Base-by-base conservation (phyloP, 108 stramenopile genomes). In the Mediolabrus comicus region DNA sequence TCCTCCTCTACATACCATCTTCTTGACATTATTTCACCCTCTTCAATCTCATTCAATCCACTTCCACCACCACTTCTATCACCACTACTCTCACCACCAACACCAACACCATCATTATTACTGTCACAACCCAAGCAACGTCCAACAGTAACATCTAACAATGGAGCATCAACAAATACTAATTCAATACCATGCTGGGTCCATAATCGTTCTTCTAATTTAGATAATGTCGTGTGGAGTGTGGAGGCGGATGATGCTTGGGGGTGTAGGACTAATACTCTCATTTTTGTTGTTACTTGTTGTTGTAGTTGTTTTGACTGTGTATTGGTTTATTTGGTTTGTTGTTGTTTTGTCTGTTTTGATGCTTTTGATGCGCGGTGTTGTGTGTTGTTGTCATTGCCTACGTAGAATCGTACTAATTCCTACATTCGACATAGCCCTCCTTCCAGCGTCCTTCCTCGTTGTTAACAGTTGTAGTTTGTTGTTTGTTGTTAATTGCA, bases 261-360 rank as follows among this genome's bases (percentile, higher is more conserved):
- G 39, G 92, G 83, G 66, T 88, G 90, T 2, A 95, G 83, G 28
- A n/a, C n/a, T n/a, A n/a, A n/a, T n/a, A 95, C 86, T 51, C 89
- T 81, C 62, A 94, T 83, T 53, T 12, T 75, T 31, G 25, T 64
- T 13, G n/a, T n/a, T n/a, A n/a, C n/a, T 22, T 14, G 53, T 6
- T 54, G 3, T 22, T n/a, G 17, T 54, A 28, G 32, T 51, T n/a
- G 6, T 38, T 63, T 63, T n/a, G n/a, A n/a, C n/a, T n/a, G n/a
- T n/a, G n/a, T n/a, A n/a, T n/a, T n/a, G n/a, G n/a, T n/a, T n/a
- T n/a, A n/a, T n/a, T n/a, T n/a, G n/a, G n/a, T n/a, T n/a, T n/a
- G n/a, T n/a, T n/a, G n/a, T n/a, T n/a, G n/a, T n/a, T n/a, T n/a
- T n/a, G n/a, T n/a, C n/a, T n/a, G n/a, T n/a, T n/a, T n/a, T n/a